Percentiles rank a stretch among this genome's conserved stretches.
These are phyloP conservation scores for Leccinum boreale DNA, from an alignment of 768 basidiomycete species.

Conservation along the genomic window DNA sequence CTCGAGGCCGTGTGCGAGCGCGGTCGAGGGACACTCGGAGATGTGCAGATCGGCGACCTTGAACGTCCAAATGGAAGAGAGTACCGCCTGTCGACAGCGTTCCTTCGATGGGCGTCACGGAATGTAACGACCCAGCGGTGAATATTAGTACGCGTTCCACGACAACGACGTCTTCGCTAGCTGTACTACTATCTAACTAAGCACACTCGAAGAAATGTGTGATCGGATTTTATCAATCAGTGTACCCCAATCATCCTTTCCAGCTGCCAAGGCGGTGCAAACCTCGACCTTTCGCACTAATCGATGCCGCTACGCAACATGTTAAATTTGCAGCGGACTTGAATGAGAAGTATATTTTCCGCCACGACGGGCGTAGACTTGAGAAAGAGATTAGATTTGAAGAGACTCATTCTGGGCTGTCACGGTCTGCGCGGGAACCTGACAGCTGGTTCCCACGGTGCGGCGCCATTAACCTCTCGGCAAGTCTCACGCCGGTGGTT, in stretches of 20 bases:
- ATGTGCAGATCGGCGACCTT: slow-evolving; percentile 7
- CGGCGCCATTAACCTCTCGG: too few relatives aligned
- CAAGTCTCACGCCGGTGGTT: too few relatives aligned
- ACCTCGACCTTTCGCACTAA: not conserved
- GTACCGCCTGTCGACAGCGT: not conserved
- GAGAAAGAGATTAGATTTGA: not conserved
- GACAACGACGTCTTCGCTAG: not conserved
- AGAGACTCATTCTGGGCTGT: not conserved
- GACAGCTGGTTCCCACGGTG: too few relatives aligned
- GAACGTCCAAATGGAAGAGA: slow-evolving; percentile 5
- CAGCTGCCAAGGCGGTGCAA: not conserved
- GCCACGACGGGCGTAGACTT: not conserved
- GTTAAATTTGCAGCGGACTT: not conserved
- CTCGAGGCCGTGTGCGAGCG: not conserved
- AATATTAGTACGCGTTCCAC: slow-evolving; percentile 18
- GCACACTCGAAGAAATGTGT: not conserved
- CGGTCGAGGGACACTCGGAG: not conserved
- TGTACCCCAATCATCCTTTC: not conserved
- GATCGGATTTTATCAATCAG: not conserved
- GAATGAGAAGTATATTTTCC: not conserved
- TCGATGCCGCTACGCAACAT: not conserved
- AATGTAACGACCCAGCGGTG: not conserved
- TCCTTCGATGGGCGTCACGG: not conserved
- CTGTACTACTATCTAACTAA: not conserved
- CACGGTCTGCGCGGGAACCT: not conserved